A percentile compares a stretch with the other conserved stretches of the same genome.
These are phyloP conservation scores for Peterozyma toletana DNA, from an alignment of 805 yeast genomes.

Conservation along the genomic window DNA sequence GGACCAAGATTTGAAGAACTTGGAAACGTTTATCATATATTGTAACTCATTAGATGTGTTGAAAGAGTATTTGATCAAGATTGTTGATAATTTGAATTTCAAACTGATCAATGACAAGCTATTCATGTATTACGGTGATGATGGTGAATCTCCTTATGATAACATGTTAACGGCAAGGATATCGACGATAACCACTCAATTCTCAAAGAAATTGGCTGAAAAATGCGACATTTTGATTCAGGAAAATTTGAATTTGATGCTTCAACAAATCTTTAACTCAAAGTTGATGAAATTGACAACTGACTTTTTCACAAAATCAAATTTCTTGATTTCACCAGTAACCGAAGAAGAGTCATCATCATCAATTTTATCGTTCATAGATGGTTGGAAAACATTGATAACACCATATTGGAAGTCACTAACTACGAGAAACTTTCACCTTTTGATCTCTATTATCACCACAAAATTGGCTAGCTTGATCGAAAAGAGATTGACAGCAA, in stretches of 20 bases:
- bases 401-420: slow-evolving; percentile 58
- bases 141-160: not conserved
- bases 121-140: slow-evolving; percentile 23
- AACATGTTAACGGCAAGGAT: slow-evolving; percentile 3
- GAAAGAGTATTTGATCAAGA: slow-evolving; percentile 45
- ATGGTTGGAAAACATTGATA: slow-evolving; percentile 58
- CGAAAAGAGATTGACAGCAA: slow-evolving; percentile 61
- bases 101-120: slow-evolving; percentile 19
- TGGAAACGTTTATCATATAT: slow-evolving; percentile 56
- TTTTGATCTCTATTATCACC: slow-evolving; percentile 4
- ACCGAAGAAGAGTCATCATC: slow-evolving; percentile 8
- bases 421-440: slow-evolving; percentile 23
- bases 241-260: slow-evolving; percentile 35
- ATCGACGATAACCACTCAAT: not conserved
- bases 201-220: slow-evolving; percentile 10
- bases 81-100: slow-evolving; percentile 34
- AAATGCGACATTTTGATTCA: slow-evolving; percentile 29
- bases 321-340: slow-evolving; percentile 24
- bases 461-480: slow-evolving; percentile 38
- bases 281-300: slow-evolving; percentile 26
- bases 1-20: slow-evolving; percentile 36
- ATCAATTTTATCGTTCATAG: slow-evolving; percentile 40
- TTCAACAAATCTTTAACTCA: slow-evolving; percentile 26
- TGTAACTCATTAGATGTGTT: slow-evolving; percentile 69
- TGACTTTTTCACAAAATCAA: slow-evolving; percentile 30